These are phyloP conservation scores for Suillus clintonianus DNA, from an alignment of 768 basidiomycete genomes.

Conservation along the genomic window DNA sequence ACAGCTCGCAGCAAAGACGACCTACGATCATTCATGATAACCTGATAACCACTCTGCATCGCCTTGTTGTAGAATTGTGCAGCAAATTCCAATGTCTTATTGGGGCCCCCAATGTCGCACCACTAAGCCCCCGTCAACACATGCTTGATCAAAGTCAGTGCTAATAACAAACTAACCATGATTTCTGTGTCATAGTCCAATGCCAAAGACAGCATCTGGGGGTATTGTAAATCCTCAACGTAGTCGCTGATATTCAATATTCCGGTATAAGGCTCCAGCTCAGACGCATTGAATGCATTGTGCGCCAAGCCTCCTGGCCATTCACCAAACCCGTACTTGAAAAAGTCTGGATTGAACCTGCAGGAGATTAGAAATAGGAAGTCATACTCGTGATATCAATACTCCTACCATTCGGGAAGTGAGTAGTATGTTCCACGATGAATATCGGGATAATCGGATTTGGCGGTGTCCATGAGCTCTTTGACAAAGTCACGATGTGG, in stretches of 20 bases:
- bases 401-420: constrained; percentile 51
- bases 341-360: constrained; percentile 59
- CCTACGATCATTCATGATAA: constrained; percentile 46
- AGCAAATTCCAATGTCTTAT: constrained; percentile 46
- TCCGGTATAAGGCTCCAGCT: constrained; percentile 58
- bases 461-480: constrained; percentile 53
- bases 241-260: constrained; percentile 51
- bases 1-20: constrained; percentile 3
- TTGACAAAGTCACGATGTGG: constrained; percentile 53
- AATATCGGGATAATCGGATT: constrained; percentile 48
- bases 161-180: constrained; percentile 39
- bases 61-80: constrained; percentile 49
- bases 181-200: constrained; percentile 53
- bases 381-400: background rate
- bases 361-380: background rate
- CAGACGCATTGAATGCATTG: constrained; percentile 47
- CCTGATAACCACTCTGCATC: constrained; percentile 42
- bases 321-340: constrained; percentile 46
- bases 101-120: constrained; percentile 60
- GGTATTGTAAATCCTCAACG: constrained; percentile 49
- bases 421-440: constrained; percentile 62
- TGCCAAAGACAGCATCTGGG: constrained; percentile 53
- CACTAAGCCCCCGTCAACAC: constrained; percentile 35
- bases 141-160: background rate
- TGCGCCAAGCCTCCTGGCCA: constrained; percentile 59